Conservation (phyloP, 768 basidiomycete genomes). For the Atractiella rhizophila region DNA sequence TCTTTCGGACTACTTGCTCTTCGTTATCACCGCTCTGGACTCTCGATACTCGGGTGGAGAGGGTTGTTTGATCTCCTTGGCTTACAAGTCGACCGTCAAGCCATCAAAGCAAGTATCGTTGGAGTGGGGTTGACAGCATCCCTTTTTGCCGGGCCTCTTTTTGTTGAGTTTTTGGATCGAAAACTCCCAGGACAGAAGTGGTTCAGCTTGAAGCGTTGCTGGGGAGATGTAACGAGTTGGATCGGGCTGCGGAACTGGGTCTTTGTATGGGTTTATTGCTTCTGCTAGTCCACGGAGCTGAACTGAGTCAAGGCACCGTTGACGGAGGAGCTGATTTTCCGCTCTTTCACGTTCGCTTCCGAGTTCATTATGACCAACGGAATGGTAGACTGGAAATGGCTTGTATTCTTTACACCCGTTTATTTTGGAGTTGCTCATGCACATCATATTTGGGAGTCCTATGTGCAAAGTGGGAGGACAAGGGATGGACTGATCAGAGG, state of each 20-base stretch:
- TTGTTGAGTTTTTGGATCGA: conserved; percentile 18
- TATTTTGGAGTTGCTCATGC: conserved; percentile 76
- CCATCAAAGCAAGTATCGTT: conserved; percentile 6
- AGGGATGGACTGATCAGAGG: conserved; percentile 39
- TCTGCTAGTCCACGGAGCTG: background rate
- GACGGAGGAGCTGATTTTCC: conserved; percentile 78
- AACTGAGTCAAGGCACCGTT: conserved; percentile 41
- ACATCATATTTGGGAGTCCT: conserved; percentile 78
- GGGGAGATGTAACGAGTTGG: conserved; percentile 6
- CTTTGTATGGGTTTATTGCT: background rate
- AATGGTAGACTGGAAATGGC: no score
- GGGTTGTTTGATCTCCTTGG: conserved; percentile 1
- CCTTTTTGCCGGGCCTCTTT: conserved; percentile 22
- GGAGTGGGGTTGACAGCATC: conserved; percentile 20
- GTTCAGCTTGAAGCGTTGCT: conserved; percentile 2
- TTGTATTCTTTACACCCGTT: conserved; percentile 59
- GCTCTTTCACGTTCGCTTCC: conserved; percentile 53
- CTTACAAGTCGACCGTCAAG: background rate
- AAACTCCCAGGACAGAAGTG: conserved; percentile 15
- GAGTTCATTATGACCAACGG: conserved; percentile 29
- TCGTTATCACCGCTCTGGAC: conserved; percentile 12
- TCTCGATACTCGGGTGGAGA: conserved; percentile 9
- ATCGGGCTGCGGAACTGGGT: conserved; percentile 43
- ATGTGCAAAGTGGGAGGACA: conserved; percentile 45
- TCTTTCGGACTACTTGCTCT: conserved; percentile 31